Evolutionary conservation across 148 eudicot species (phyloP).

Genomic region (Spergularia marina): DNA sequence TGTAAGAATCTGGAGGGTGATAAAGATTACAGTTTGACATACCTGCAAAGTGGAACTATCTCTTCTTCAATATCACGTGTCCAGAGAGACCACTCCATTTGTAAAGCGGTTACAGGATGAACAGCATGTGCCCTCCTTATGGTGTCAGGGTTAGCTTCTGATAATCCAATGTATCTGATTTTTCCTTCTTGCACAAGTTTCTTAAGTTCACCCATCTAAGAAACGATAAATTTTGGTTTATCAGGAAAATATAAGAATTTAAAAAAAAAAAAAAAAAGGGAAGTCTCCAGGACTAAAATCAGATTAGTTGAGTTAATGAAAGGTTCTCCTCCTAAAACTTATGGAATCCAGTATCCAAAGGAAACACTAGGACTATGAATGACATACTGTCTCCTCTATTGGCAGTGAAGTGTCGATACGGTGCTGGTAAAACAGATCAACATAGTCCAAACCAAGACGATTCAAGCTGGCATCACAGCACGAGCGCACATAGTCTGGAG

Average conservation of each 20-base stretch:
- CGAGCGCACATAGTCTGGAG: conserved; percentile 51
- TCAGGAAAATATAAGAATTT: not conserved
- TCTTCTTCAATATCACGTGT: conserved; percentile 72
- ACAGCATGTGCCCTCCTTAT: conserved; percentile 74
- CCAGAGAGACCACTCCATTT: conserved; percentile 76
- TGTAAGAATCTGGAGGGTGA: not conserved
- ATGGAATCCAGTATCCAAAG: not conserved
- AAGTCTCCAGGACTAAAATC: not conserved
- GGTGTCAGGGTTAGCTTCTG: conserved; percentile 67
- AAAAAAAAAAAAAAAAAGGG: not conserved
- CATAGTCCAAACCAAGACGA: conserved; percentile 62
- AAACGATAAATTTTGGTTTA: not conserved
- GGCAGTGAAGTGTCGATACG: conserved; percentile 62
- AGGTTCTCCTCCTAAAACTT: not conserved
- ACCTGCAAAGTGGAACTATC: conserved; percentile 75
- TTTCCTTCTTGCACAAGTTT: conserved; percentile 77
- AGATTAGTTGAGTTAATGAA: not conserved
- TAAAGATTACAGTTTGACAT: conserved; percentile 6
- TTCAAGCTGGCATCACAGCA: conserved; percentile 74
- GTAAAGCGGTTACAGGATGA: conserved; percentile 68
- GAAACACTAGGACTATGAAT: not conserved
- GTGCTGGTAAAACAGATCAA: conserved; percentile 69
- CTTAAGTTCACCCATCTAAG: conserved; percentile 67
- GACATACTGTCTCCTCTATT: conserved; percentile 69
- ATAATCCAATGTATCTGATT: conserved; percentile 63